Conservation (phyloP, 352 stramenopile species). For the Pythium monospermum region DNA sequence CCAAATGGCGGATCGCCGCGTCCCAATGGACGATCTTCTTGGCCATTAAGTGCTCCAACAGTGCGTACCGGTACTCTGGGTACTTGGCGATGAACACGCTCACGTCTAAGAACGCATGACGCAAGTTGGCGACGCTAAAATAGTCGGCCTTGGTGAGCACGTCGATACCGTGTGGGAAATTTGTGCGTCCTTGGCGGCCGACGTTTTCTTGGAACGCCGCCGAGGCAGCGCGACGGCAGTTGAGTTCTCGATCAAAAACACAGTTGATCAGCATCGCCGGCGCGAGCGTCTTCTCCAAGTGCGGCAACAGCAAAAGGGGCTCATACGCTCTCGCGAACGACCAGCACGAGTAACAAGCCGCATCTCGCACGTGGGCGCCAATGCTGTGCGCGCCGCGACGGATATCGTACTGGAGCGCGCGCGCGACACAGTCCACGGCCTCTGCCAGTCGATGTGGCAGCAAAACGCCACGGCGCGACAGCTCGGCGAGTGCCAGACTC, state of each 20-base stretch:
- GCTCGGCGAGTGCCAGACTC: conserved; percentile 95
- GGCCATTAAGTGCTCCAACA: conserved; percentile 79
- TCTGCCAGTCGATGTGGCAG: conserved; percentile 90
- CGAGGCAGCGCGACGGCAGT: conserved; percentile 96
- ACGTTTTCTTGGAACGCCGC: conserved; percentile 97
- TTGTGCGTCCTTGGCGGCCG: conserved; percentile 83
- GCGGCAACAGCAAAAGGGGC: conserved; percentile 85
- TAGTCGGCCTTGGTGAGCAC: conserved; percentile 97
- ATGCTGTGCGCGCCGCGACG: conserved; percentile 93
- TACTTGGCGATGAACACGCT: conserved; percentile 90
- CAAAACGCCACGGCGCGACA: conserved; percentile 93
- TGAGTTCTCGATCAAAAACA: conserved; percentile 98
- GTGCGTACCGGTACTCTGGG: conserved; percentile 72
- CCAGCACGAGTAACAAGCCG: conserved; percentile 98
- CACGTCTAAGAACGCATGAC: conserved; percentile 91
- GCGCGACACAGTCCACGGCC: conserved; percentile 90
- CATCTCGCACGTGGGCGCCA: conserved; percentile 96
- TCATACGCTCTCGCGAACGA: conserved; percentile 95
- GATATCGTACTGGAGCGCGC: conserved; percentile 94
- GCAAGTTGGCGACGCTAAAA: conserved; percentile 92
- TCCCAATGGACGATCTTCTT: conserved; percentile 97
- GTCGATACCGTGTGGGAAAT: conserved; percentile 96
- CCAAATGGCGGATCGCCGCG: conserved; percentile 84
- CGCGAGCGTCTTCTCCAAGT: conserved; percentile 85
- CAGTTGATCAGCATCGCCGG: conserved; percentile 92